Percentiles rank a stretch among this genome's conserved stretches.
phyloP scores from a whole-genome alignment of 176 grass and related monocot species.

The Urochloa ruziziensis region DNA sequence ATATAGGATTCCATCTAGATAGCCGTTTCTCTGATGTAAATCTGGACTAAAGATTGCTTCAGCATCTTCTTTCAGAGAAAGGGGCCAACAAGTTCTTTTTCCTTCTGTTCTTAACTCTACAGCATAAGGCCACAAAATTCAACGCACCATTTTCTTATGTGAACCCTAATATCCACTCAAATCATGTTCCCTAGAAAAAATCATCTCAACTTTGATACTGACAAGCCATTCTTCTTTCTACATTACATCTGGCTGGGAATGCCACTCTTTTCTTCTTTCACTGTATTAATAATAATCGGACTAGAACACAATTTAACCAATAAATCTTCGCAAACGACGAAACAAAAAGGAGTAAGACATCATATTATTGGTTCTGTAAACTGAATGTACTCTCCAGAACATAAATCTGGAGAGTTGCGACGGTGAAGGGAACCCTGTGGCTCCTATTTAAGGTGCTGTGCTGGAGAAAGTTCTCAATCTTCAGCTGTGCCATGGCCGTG shows the following conservation, averaged over 20 bases:
- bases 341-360: slow-evolving; percentile 41
- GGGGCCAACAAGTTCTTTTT: not conserved
- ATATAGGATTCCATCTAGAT: not conserved
- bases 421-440: not conserved
- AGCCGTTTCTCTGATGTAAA: not conserved
- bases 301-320: slow-evolving; percentile 52
- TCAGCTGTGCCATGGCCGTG: slow-evolving; percentile 31
- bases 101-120: not conserved
- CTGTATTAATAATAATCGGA: slow-evolving; percentile 31
- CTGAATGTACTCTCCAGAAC: slow-evolving; percentile 28
- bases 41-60: not conserved
- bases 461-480: slow-evolving; percentile 26
- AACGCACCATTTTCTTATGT: not conserved
- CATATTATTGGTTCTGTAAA: slow-evolving; percentile 41
- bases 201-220: slow-evolving; percentile 4
- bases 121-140: not conserved
- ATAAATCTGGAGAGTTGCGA: slow-evolving; percentile 21
- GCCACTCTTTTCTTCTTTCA: slow-evolving; percentile 21
- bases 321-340: slow-evolving; percentile 16
- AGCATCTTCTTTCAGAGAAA: not conserved
- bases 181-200: slow-evolving; percentile 18
- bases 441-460: not conserved
- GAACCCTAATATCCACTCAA: slow-evolving; percentile 15
- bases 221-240: slow-evolving; percentile 41
- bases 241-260: slow-evolving; percentile 34